A percentile compares a stretch with the other conserved stretches of the same genome.
Evolutionary conservation across 2,329 filamentous ascomycete species (phyloP).

Genomic region (Epichloe glyceriae): DNA sequence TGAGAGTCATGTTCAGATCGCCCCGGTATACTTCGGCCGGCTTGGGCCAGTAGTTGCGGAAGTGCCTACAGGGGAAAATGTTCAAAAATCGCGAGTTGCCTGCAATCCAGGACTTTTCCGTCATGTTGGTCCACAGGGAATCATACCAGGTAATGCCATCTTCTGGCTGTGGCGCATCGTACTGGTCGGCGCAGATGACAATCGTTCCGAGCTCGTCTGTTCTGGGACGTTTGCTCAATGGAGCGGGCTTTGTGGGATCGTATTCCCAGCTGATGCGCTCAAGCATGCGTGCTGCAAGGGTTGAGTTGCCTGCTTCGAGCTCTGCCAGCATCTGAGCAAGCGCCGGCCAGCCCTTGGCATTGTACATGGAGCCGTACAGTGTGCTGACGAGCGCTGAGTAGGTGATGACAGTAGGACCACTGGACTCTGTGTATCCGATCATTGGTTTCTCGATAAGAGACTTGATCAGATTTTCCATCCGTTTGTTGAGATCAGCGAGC

Average conservation of each 20-base stretch:
- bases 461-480: slow-evolving; percentile 26
- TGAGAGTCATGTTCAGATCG: slow-evolving; percentile 29
- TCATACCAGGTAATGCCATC: slow-evolving; percentile 32
- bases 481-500: slow-evolving; percentile 21
- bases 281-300: slow-evolving; percentile 25
- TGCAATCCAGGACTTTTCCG: slow-evolving; percentile 29
- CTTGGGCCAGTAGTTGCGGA: slow-evolving; percentile 29
- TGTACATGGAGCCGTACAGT: slow-evolving; percentile 32
- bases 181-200: slow-evolving; percentile 34
- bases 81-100: slow-evolving; percentile 33
- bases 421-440: slow-evolving; percentile 23
- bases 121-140: slow-evolving; percentile 34
- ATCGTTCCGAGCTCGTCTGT: slow-evolving; percentile 26
- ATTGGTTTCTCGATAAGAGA: slow-evolving; percentile 26
- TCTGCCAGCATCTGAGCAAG: slow-evolving; percentile 28
- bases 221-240: slow-evolving; percentile 15
- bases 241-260: slow-evolving; percentile 23
- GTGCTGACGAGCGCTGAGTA: slow-evolving; percentile 27
- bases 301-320: slow-evolving; percentile 32
- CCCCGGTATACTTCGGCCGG: slow-evolving; percentile 35
- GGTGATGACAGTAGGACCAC: slow-evolving; percentile 31
- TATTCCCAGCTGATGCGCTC: slow-evolving; percentile 27
- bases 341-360: slow-evolving; percentile 27
- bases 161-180: slow-evolving; percentile 27
- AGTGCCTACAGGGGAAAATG: slow-evolving; percentile 35